These are phyloP conservation scores for Caryocar brasiliense DNA, from an alignment of 441 rosid species.

Conservation along the genomic window DNA sequence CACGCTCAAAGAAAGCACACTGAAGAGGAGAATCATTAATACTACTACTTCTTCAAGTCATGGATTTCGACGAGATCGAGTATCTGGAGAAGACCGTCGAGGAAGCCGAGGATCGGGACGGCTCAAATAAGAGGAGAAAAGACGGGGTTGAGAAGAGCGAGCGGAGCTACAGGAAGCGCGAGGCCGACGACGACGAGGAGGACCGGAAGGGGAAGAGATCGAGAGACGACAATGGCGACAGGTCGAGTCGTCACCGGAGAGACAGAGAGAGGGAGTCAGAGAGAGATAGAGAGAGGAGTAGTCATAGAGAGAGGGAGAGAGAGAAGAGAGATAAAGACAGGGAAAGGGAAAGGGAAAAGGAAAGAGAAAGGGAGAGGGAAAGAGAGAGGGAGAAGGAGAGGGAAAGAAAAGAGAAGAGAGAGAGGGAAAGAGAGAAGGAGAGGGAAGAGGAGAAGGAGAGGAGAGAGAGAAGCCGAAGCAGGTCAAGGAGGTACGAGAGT, in stretches of 20 bases:
- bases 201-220: constrained; percentile 45
- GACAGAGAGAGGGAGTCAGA: constrained; percentile 14
- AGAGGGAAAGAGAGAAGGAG: neutral
- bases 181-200: constrained; percentile 38
- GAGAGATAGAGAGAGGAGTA: constrained; percentile 10
- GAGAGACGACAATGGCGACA: constrained; percentile 47
- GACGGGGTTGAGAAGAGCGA: constrained; percentile 51
- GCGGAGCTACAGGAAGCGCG: constrained; percentile 66
- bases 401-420: neutral
- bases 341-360: constrained; percentile 3
- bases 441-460: constrained; percentile 18
- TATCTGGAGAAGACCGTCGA: constrained; percentile 85
- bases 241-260: constrained; percentile 10
- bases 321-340: constrained; percentile 14
- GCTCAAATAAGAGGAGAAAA: constrained; percentile 29
- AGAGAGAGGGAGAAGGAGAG: constrained; percentile 5
- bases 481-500: constrained; percentile 41
- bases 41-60: constrained; percentile 10
- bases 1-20: no score
- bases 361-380: constrained; percentile 7
- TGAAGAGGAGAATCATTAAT: no score
- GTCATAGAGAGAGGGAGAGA: constrained; percentile 11
- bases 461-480: constrained; percentile 45
- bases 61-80: constrained; percentile 93
- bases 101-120: constrained; percentile 41